Conservation (phyloP, 805 yeast genomes). For the Metschnikowia hibisci region DNA sequence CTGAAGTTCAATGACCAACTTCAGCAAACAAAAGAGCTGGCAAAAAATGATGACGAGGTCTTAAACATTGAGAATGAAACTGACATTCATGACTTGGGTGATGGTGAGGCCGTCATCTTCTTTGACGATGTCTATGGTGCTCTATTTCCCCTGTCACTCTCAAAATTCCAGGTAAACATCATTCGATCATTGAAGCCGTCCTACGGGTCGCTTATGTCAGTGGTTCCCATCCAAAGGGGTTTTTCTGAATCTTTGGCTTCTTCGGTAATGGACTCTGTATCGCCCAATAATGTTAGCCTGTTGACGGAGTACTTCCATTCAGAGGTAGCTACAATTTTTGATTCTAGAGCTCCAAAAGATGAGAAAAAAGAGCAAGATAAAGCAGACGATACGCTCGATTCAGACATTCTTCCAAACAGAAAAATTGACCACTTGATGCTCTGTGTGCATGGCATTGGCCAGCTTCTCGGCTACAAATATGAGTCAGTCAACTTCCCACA, state of each 20-base stretch:
- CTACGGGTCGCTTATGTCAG: slow-evolving; percentile 41
- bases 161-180: slow-evolving; percentile 33
- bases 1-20: slow-evolving; percentile 18
- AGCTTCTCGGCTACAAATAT: slow-evolving; percentile 69
- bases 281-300: slow-evolving; percentile 30
- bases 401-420: slow-evolving; percentile 13
- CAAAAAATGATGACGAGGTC: slow-evolving; percentile 5
- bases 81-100: slow-evolving; percentile 28
- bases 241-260: slow-evolving; percentile 34
- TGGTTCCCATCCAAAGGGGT: slow-evolving; percentile 50
- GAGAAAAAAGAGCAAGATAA: slow-evolving; percentile 17
- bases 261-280: slow-evolving; percentile 29
- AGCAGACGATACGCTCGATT: slow-evolving; percentile 8
- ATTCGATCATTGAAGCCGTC: slow-evolving; percentile 34
- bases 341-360: slow-evolving; percentile 7
- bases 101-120: slow-evolving; percentile 38
- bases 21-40: slow-evolving; percentile 9
- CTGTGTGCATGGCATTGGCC: slow-evolving; percentile 97
- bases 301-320: slow-evolving; percentile 29
- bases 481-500: slow-evolving; percentile 86
- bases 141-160: slow-evolving; percentile 43
- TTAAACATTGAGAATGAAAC: slow-evolving; percentile 23
- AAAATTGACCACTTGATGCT: slow-evolving; percentile 63
- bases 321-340: slow-evolving; percentile 26
- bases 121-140: slow-evolving; percentile 44